A percentile compares a stretch with the other conserved stretches of the same genome.
Conservation (phyloP, 352 stramenopile genomes). For the Phytophthora citricola region DNA sequence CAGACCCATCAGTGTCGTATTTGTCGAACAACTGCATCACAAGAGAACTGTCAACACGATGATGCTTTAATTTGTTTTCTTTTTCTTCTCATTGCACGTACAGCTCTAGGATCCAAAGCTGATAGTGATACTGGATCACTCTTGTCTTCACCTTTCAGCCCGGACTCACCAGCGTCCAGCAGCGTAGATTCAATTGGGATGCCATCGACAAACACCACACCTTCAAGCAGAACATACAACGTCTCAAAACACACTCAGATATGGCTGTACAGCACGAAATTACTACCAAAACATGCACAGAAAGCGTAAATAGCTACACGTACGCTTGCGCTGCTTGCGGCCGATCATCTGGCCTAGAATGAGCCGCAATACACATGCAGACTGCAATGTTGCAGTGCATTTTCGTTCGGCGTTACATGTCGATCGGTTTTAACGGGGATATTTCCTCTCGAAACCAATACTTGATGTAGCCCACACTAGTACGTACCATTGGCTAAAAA, state of each 20-base stretch:
- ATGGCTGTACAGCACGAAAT: neutral
- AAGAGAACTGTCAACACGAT: neutral
- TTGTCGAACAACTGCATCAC: conserved; percentile 80
- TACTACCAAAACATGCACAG: neutral
- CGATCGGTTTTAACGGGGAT: neutral
- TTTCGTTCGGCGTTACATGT: conserved; percentile 60
- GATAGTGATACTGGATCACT: conserved; percentile 51
- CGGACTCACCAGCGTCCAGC: conserved; percentile 56
- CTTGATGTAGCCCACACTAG: neutral
- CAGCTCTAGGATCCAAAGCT: conserved; percentile 54
- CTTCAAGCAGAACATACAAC: conserved; percentile 32
- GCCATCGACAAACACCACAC: conserved; percentile 74
- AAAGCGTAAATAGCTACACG: conserved; percentile 5
- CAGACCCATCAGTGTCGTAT: conserved; percentile 79
- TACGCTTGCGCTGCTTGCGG: conserved; percentile 63
- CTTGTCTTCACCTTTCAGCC: conserved; percentile 44
- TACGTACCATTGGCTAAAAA: conserved; percentile 27
- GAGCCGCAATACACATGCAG: neutral
- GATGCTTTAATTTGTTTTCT: neutral
- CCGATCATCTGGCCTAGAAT: conserved; percentile 46
- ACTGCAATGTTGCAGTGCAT: neutral
- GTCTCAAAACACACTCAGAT: conserved; percentile 1
- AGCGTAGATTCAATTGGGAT: conserved; percentile 75
- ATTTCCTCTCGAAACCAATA: neutral
- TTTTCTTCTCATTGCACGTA: conserved; percentile 26